phyloP scores from a whole-genome alignment of 2,329 filamentous ascomycete species.

The Fusarium begoniae region DNA sequence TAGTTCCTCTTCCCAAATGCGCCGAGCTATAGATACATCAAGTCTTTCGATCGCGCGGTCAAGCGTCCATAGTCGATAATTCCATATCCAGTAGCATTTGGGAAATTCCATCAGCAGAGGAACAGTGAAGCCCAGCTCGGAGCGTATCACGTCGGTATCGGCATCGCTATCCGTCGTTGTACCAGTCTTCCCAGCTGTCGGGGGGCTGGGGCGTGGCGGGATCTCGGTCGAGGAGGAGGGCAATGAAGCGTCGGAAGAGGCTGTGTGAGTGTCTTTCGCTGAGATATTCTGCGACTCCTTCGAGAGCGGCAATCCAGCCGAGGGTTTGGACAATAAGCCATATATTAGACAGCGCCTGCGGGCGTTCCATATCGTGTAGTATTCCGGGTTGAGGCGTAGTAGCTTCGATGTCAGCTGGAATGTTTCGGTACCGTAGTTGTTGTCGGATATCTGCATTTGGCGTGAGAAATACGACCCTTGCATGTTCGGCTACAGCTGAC shows the following conservation, averaged over 20 bases:
- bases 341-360: conserved; percentile 76
- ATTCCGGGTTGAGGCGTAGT: conserved; percentile 82
- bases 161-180: conserved; percentile 54
- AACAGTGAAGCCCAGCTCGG: conserved; percentile 84
- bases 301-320: conserved; percentile 62
- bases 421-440: conserved; percentile 62
- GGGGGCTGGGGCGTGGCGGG: conserved; percentile 57
- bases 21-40: conserved; percentile 61
- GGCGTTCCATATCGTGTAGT: conserved; percentile 92
- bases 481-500: conserved; percentile 51
- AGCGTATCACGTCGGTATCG: conserved; percentile 65
- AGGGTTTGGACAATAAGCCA: conserved; percentile 65
- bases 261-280: conserved; percentile 66
- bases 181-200: conserved; percentile 63
- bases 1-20: conserved; percentile 87
- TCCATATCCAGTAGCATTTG: conserved; percentile 99
- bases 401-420: conserved; percentile 77
- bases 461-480: conserved; percentile 22
- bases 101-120: conserved; percentile 85
- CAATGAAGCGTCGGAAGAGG: conserved; percentile 69
- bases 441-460: conserved; percentile 48
- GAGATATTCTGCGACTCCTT: conserved; percentile 64
- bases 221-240: conserved; percentile 62
- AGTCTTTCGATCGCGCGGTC: conserved; percentile 74
- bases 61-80: conserved; percentile 88